These are phyloP conservation scores for Rhizopus stolonifer DNA, from an alignment of 371 early-diverging fungal species.

Conservation along the genomic window DNA sequence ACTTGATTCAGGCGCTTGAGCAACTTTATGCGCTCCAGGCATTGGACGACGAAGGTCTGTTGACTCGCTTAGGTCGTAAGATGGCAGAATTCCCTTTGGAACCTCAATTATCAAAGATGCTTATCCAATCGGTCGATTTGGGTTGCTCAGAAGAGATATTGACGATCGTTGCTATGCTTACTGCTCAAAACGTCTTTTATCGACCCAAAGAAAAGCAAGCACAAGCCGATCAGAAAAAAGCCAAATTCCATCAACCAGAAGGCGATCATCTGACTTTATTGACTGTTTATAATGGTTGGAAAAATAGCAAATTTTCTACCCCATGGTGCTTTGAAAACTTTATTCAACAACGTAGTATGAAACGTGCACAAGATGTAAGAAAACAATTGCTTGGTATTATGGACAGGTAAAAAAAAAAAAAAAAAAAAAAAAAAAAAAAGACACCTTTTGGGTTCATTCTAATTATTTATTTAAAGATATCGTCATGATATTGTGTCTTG, in stretches of 20 bases:
- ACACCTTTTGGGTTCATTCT: too few relatives aligned
- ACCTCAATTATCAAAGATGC: slow-evolving; percentile 90
- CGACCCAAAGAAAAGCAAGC: slow-evolving; percentile 96
- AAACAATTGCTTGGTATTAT: slow-evolving; percentile 96
- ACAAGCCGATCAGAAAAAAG: slow-evolving; percentile 91
- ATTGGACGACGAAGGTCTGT: slow-evolving; percentile 89
- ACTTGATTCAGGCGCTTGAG: slow-evolving; percentile 92
- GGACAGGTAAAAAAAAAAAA: slow-evolving; percentile 75
- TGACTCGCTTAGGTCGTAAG: slow-evolving; percentile 90
- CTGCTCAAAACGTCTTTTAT: slow-evolving; percentile 91
- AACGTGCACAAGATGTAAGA: slow-evolving; percentile 89
- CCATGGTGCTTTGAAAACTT: slow-evolving; percentile 98
- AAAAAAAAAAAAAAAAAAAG: too few relatives aligned
- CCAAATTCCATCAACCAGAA: slow-evolving; percentile 96
- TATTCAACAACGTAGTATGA: slow-evolving; percentile 87
- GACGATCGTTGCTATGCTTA: slow-evolving; percentile 96
- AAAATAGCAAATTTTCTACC: slow-evolving; percentile 82
- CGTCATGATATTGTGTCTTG: slow-evolving; percentile 92
- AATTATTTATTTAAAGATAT: too few relatives aligned
- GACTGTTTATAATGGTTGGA: slow-evolving; percentile 94
- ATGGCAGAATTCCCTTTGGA: slow-evolving; percentile 99
- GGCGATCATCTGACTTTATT: slow-evolving; percentile 97
- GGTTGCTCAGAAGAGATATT: slow-evolving; percentile 95
- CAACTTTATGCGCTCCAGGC: slow-evolving; percentile 93
- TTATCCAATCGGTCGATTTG: slow-evolving; percentile 87